A percentile compares a stretch with the other conserved stretches of the same genome.
These are phyloP conservation scores for Podila epicladia DNA, from an alignment of 192 early-diverging fungal genomes.

Conservation along the genomic window DNA sequence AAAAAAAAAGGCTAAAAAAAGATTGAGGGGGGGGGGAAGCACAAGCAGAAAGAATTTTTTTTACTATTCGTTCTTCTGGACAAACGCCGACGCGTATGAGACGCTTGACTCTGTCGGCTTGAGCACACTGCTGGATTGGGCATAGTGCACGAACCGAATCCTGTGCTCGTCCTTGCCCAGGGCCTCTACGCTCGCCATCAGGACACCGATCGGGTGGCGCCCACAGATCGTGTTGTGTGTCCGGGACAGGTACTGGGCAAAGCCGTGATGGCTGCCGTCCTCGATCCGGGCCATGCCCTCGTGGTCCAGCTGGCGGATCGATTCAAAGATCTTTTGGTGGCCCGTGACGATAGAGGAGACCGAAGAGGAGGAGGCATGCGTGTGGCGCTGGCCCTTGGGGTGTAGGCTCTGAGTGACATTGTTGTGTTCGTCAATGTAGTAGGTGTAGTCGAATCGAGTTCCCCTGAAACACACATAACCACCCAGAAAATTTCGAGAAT, in stretches of 20 bases:
- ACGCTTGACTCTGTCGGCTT: constrained; percentile 37
- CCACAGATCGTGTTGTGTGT: constrained; percentile 98
- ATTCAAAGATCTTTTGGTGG: constrained; percentile 68
- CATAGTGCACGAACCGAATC: constrained; percentile 84
- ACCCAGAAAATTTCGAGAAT: background rate
- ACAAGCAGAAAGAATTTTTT: too few species aligned
- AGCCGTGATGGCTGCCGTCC: constrained; percentile 63
- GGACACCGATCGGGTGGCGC: constrained; percentile 86
- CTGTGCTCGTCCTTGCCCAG: constrained; percentile 37
- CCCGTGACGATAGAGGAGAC: constrained; percentile 28
- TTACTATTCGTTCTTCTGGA: constrained; percentile 3
- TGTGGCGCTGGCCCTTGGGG: constrained; percentile 2
- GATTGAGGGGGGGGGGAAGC: too few species aligned
- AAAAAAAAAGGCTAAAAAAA: background rate
- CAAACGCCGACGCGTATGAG: constrained; percentile 42
- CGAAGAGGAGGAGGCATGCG: constrained; percentile 15
- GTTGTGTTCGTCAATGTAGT: constrained; percentile 55
- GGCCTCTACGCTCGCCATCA: constrained; percentile 72
- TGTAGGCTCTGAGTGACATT: constrained; percentile 14
- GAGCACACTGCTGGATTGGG: constrained; percentile 73
- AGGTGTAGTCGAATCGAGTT: constrained; percentile 84
- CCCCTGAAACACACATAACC: constrained; percentile 59
- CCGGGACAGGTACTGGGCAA: constrained; percentile 73
- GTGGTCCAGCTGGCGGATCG: constrained; percentile 82
- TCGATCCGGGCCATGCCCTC: constrained; percentile 86